Evolutionary conservation across 805 yeast species (phyloP).

Genomic region (Maudiozyma serrabonitensis): DNA sequence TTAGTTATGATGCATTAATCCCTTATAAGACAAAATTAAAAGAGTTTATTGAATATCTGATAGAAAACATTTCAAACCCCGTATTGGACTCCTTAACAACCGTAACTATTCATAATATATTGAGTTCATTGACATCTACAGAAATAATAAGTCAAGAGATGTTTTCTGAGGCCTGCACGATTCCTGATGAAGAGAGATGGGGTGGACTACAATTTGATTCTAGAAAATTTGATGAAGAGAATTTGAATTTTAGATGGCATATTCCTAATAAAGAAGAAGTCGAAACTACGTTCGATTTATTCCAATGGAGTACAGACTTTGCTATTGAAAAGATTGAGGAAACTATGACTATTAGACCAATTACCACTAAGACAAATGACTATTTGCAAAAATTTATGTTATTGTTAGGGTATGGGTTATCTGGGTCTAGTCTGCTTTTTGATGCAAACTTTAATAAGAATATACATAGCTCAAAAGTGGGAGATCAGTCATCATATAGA

Average conservation of each 20-base stretch:
- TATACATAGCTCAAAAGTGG: conserved; percentile 6
- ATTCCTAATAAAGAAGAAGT: conserved; percentile 50
- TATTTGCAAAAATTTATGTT: conserved; percentile 45
- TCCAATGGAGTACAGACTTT: conserved; percentile 38
- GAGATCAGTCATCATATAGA: conserved; percentile 5
- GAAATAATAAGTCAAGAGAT: conserved; percentile 48
- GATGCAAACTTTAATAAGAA: conserved; percentile 55
- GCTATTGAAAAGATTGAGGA: conserved; percentile 36
- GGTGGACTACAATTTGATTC: conserved; percentile 60
- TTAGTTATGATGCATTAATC: conserved; percentile 47
- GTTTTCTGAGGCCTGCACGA: conserved; percentile 37
- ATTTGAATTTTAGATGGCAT: conserved; percentile 64
- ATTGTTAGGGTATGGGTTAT: conserved; percentile 47
- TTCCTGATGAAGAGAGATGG: conserved; percentile 46
- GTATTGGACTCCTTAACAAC: conserved; percentile 51
- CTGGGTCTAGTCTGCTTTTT: conserved; percentile 63
- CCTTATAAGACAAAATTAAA: conserved; percentile 36
- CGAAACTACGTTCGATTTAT: conserved; percentile 49
- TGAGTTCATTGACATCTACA: conserved; percentile 54
- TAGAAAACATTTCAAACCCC: conserved; percentile 34
- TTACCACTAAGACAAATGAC: conserved; percentile 32
- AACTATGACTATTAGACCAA: conserved; percentile 15
- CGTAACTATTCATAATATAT: conserved; percentile 54
- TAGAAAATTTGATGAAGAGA: conserved; percentile 38
- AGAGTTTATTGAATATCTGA: conserved; percentile 27